Evolutionary conservation across 352 stramenopile species (phyloP).

Genomic region (Globisporangium cystogenes): DNA sequence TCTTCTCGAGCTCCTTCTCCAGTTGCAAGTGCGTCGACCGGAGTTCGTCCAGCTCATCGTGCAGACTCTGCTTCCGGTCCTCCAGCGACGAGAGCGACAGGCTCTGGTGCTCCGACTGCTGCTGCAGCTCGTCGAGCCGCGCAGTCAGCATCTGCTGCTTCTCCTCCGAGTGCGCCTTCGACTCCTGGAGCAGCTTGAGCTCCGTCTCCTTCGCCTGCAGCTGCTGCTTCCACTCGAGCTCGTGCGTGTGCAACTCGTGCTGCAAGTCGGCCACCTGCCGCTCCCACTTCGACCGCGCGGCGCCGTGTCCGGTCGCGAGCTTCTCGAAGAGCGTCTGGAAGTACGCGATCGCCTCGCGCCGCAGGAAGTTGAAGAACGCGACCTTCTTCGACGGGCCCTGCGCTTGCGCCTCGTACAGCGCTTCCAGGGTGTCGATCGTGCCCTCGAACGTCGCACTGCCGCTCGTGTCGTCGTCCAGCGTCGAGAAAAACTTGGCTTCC

Average conservation of each 20-base stretch:
- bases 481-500: slow-evolving; percentile 19
- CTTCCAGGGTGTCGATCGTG: slow-evolving; percentile 45
- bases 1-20: slow-evolving; percentile 53
- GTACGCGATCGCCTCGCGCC: slow-evolving; percentile 41
- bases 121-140: slow-evolving; percentile 35
- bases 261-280: slow-evolving; percentile 25
- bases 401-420: slow-evolving; percentile 49
- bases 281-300: slow-evolving; percentile 22
- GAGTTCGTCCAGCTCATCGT: slow-evolving; percentile 26
- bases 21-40: slow-evolving; percentile 19
- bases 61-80: slow-evolving; percentile 20
- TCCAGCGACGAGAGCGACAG: slow-evolving; percentile 25
- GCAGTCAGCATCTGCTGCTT: slow-evolving; percentile 34
- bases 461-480: not conserved
- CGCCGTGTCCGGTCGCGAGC: slow-evolving; percentile 20
- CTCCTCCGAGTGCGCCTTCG: slow-evolving; percentile 48
- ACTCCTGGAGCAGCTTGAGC: slow-evolving; percentile 32
- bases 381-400: slow-evolving; percentile 65
- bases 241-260: slow-evolving; percentile 27
- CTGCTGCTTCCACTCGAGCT: slow-evolving; percentile 36
- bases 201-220: slow-evolving; percentile 45
- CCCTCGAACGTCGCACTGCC: slow-evolving; percentile 16
- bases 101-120: slow-evolving; percentile 31
- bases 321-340: slow-evolving; percentile 43
- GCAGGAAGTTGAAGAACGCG: slow-evolving; percentile 62